Conservation (phyloP, 495 filamentous ascomycete genomes). For the Hypoxylon cercidicola region DNA sequence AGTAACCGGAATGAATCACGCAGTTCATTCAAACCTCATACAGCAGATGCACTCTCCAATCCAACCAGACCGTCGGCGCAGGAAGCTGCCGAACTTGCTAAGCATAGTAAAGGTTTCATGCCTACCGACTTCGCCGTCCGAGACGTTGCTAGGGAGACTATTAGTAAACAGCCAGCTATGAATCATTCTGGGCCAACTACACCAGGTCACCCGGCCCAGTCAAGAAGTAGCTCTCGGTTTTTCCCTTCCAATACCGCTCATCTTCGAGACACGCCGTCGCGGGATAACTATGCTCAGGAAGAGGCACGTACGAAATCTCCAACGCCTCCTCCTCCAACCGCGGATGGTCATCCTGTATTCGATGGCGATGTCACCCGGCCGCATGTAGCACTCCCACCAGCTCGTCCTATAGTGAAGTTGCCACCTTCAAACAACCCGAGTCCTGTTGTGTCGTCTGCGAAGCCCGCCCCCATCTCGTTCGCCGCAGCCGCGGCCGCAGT, state of each 20-base stretch:
- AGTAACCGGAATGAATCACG: slow-evolving; percentile 32
- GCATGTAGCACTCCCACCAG: slow-evolving; percentile 73
- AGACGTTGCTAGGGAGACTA: slow-evolving; percentile 5
- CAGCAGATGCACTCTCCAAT: background rate
- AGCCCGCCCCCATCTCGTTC: slow-evolving; percentile 61
- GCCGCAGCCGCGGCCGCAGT: slow-evolving; percentile 57
- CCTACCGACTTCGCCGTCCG: slow-evolving; percentile 21
- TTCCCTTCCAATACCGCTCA: slow-evolving; percentile 62
- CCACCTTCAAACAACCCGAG: slow-evolving; percentile 63
- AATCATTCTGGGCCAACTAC: slow-evolving; percentile 53
- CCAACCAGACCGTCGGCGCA: slow-evolving; percentile 1
- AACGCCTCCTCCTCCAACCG: slow-evolving; percentile 80
- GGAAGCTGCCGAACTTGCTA: background rate
- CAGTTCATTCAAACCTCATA: slow-evolving; percentile 1
- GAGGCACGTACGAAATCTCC: slow-evolving; percentile 56
- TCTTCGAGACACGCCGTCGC: slow-evolving; percentile 17
- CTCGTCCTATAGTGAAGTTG: slow-evolving; percentile 75
- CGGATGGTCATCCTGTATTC: slow-evolving; percentile 75
- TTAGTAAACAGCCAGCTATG: slow-evolving; percentile 45
- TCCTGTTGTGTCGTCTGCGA: slow-evolving; percentile 50
- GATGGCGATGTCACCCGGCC: slow-evolving; percentile 71
- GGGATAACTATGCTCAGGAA: slow-evolving; percentile 21
- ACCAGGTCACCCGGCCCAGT: slow-evolving; percentile 36
- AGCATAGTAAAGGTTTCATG: slow-evolving; percentile 23
- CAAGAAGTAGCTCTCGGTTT: slow-evolving; percentile 69